phyloP scores from a whole-genome alignment of 2,329 filamentous ascomycete species.

The Claviceps capensis region DNA sequence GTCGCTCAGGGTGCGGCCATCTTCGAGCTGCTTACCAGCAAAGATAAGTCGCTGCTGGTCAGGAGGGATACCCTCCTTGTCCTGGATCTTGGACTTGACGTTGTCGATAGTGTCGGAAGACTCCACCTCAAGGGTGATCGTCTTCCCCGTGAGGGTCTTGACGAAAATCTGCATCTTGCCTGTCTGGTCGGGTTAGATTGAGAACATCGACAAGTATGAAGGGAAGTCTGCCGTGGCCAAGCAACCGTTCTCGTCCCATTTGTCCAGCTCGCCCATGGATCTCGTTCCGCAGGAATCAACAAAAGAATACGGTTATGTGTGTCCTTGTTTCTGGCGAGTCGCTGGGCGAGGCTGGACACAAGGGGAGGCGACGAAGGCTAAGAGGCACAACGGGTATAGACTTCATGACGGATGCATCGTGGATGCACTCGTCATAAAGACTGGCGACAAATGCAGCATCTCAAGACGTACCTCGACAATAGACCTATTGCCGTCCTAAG shows the following conservation, averaged over 20 bases:
- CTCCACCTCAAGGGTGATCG: conserved; percentile 99
- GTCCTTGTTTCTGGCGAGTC: background rate
- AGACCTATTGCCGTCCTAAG: conserved; percentile 47
- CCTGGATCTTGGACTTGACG: conserved; percentile 97
- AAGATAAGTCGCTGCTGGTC: conserved; percentile 99
- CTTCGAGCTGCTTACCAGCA: conserved; percentile 99
- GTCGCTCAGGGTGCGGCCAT: conserved; percentile 95
- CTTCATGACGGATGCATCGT: conserved; percentile 19
- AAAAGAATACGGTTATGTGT: background rate
- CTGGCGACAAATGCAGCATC: conserved; percentile 27
- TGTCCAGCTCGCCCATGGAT: background rate
- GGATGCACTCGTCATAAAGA: conserved; percentile 16
- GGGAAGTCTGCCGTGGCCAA: background rate
- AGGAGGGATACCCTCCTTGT: conserved; percentile 98
- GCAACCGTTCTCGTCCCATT: background rate
- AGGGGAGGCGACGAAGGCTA: conserved; percentile 6
- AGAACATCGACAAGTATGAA: background rate
- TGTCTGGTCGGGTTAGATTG: conserved; percentile 31
- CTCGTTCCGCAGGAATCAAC: background rate
- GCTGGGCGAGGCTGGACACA: conserved; percentile 5
- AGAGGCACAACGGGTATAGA: conserved; percentile 5
- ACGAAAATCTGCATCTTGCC: conserved; percentile 69
- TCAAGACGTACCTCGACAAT: conserved; percentile 51
- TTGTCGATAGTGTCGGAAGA: conserved; percentile 99
- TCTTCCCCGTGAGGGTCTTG: conserved; percentile 95